phyloP scores from a whole-genome alignment of 2,329 filamentous ascomycete genomes.

The Colletotrichum lupini region DNA sequence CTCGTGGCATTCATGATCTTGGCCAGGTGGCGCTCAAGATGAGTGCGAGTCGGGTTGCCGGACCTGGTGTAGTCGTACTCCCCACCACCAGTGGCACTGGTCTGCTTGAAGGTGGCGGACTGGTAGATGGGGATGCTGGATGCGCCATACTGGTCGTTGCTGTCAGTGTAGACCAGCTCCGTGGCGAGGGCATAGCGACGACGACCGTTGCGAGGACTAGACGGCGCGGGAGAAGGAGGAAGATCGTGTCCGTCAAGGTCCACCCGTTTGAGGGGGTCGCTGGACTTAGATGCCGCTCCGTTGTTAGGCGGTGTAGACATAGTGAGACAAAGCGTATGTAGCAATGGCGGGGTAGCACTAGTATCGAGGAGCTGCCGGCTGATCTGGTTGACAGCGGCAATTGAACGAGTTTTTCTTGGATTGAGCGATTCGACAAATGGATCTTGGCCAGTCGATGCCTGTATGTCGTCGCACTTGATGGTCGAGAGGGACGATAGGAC shows the following conservation, averaged over 20 bases:
- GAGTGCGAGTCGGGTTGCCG: conserved; percentile 94
- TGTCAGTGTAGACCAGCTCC: conserved; percentile 95
- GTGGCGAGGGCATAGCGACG: conserved; percentile 92
- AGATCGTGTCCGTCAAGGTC: conserved; percentile 87
- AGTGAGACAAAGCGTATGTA: conserved; percentile 1
- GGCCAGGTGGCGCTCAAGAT: conserved; percentile 94
- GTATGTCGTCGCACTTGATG: neutral
- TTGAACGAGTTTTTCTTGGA: neutral
- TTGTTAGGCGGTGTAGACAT: conserved; percentile 35
- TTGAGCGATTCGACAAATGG: neutral
- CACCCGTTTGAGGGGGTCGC: conserved; percentile 64
- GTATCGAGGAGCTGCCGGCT: neutral
- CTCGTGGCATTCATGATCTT: conserved; percentile 98
- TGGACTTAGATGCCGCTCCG: conserved; percentile 22
- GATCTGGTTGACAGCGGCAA: neutral
- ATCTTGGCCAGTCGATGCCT: neutral
- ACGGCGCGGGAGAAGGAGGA: conserved; percentile 92
- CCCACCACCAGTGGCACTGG: conserved; percentile 78
- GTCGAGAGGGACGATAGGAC: neutral
- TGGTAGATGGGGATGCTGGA: conserved; percentile 98
- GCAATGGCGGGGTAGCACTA: conserved; percentile 5
- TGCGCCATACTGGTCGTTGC: conserved; percentile 95
- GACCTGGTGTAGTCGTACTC: conserved; percentile 99
- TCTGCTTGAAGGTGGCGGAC: conserved; percentile 98
- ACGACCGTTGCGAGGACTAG: conserved; percentile 85